Evolutionary conservation across 1,284 basidiomycete species (phyloP).

Genomic region (Rhodotorula mucilaginosa): DNA sequence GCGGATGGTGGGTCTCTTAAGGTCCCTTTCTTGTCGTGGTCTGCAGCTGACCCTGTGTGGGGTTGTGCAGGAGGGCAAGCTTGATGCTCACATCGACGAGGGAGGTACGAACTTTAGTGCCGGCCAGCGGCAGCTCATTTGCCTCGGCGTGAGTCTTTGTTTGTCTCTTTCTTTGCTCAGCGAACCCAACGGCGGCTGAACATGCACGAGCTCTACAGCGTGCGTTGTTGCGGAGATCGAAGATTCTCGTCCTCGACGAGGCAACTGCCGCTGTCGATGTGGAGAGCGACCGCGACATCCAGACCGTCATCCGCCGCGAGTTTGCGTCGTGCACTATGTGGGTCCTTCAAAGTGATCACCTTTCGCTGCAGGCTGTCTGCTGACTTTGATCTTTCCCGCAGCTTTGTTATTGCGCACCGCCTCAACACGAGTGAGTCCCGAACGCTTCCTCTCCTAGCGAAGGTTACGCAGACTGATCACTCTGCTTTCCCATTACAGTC

Average conservation of each 20-base stretch:
- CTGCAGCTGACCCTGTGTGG: neutral
- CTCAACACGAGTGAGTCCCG: slow-evolving; percentile 27
- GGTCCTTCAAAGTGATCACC: neutral
- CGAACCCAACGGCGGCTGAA: neutral
- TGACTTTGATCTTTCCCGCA: neutral
- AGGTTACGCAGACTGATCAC: neutral
- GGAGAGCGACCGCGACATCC: slow-evolving; percentile 38
- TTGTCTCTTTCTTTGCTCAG: too few relatives aligned
- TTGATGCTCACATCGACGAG: slow-evolving; percentile 42
- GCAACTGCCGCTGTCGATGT: slow-evolving; percentile 48
- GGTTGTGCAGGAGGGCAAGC: slow-evolving; percentile 29
- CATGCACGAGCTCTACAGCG: slow-evolving; percentile 55
- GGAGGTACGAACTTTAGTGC: slow-evolving; percentile 63
- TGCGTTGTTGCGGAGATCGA: slow-evolving; percentile 68
- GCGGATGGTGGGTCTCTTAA: slow-evolving; percentile 8
- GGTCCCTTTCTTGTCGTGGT: neutral
- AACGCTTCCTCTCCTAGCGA: neutral
- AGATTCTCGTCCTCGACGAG: slow-evolving; percentile 81
- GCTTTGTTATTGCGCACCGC: slow-evolving; percentile 38
- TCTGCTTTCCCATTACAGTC: slow-evolving; percentile 20
- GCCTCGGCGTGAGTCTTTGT: slow-evolving; percentile 37
- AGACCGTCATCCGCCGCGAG: slow-evolving; percentile 43
- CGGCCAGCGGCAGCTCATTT: slow-evolving; percentile 64
- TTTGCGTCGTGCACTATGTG: slow-evolving; percentile 35
- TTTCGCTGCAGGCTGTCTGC: neutral